Evolutionary conservation across 176 grass and related monocot genomes (phyloP).

Genomic region (Stipa capillata): DNA sequence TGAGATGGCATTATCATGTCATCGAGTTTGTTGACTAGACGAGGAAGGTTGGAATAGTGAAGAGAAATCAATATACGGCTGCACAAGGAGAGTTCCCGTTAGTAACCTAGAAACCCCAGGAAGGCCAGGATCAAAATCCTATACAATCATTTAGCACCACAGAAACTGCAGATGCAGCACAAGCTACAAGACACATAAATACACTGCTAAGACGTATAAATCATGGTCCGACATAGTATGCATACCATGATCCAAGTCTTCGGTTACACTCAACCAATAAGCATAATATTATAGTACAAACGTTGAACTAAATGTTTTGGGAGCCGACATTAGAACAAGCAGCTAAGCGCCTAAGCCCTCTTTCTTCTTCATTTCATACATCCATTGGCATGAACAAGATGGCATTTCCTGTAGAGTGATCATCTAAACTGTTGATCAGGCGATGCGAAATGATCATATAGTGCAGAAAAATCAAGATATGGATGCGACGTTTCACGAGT

Average conservation of each 20-base stretch:
- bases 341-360: not conserved
- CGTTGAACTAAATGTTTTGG: not conserved
- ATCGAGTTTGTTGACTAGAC: not conserved
- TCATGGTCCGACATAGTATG: no score
- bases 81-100: no score
- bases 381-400: not conserved
- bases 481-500: not conserved
- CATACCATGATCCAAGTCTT: not conserved
- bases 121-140: no score
- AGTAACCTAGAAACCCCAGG: no score
- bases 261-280: not conserved
- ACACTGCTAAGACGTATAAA: not conserved
- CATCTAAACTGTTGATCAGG: not conserved
- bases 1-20: not conserved
- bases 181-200: no score
- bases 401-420: not conserved
- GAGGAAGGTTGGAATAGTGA: not conserved
- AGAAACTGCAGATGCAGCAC: not conserved
- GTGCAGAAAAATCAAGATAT: not conserved
- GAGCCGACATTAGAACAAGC: not conserved
- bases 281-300: not conserved
- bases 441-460: not conserved
- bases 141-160: no score
- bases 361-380: not conserved
- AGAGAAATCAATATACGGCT: not conserved